phyloP scores from a whole-genome alignment of 2,329 filamentous ascomycete genomes.

The Achaetomium macrosporum region DNA sequence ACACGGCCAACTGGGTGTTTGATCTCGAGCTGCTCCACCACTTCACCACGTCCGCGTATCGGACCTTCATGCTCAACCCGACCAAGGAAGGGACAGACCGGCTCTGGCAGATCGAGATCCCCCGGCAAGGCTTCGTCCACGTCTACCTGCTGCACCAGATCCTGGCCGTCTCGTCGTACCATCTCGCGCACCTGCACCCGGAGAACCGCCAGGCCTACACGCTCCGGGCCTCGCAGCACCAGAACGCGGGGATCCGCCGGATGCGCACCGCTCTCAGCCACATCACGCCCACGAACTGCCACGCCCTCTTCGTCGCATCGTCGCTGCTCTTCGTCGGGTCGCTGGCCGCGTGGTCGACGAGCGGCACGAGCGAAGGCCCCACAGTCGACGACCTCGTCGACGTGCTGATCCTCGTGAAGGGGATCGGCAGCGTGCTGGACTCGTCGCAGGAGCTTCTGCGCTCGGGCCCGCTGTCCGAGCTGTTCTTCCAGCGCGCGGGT shows the following conservation, averaged over 20 bases:
- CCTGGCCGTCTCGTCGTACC: constrained; percentile 21
- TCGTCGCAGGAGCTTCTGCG: constrained; percentile 14
- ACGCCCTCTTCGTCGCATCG: constrained; percentile 21
- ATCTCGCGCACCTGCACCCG: constrained; percentile 21
- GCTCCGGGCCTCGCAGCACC: constrained; percentile 22
- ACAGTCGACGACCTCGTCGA: constrained; percentile 20
- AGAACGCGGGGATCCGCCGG: constrained; percentile 21
- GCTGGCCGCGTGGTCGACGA: constrained; percentile 13
- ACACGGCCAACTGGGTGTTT: constrained; percentile 26
- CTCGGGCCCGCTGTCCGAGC: constrained; percentile 15
- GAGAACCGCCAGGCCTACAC: constrained; percentile 12
- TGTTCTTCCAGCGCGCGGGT: constrained; percentile 10
- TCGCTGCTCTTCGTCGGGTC: constrained; percentile 21
- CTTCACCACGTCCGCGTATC: constrained; percentile 27
- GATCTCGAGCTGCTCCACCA: constrained; percentile 36
- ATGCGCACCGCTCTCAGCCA: constrained; percentile 18
- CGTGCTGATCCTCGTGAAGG: constrained; percentile 22
- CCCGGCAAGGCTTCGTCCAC: constrained; percentile 19
- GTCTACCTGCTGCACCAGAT: constrained; percentile 24
- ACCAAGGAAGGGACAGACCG: neutral
- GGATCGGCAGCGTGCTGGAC: constrained; percentile 19
- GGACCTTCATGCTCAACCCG: constrained; percentile 9
- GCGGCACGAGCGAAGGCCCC: neutral
- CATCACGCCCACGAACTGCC: constrained; percentile 22
- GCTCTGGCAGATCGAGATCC: constrained; percentile 20